Base-by-base conservation (phyloP, 2,329 filamentous ascomycete genomes). In the Sordariomycetes sp. region DNA sequence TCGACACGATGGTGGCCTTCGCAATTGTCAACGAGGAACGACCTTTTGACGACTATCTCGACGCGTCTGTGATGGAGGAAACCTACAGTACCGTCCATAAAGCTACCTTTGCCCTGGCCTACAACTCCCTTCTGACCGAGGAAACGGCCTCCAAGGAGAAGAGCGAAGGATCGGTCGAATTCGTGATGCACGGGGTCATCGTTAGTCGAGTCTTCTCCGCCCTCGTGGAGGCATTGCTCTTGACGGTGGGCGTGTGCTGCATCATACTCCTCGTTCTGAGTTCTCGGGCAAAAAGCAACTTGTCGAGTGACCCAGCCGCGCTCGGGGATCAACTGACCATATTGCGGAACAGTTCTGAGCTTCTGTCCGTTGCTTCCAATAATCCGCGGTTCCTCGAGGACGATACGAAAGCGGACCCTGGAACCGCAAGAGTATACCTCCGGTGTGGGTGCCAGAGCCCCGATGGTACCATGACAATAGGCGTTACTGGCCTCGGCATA, bases 1-100 rank as follows among this genome's bases (percentile, higher is more conserved):
- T 65, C 0, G 68, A 68, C 0, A 68, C 67, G 2, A 69, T 74
- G 70, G 66, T 70, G 0, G 71, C 70, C 0, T 72, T 67, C 53
- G 72, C 68, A 0, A 18, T 73, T 0, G 71, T 66, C 1, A 61
- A 62, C 0, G 57, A 61, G 0, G 59, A 67, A 4, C 14, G 57
- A 0, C 28, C 62, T 0, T 7, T 50, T 0, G 48, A 32, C 0
- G 62, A 64, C 1, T 68, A 68, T 16, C 14, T 43, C 0, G 51
- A 64, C 3, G 43, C 56, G 0, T 24, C 59, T 0, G 0, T 55
- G 1, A 25, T 73, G 0, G 32, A 59, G 0, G 8, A 63, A 0
- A 55, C 63, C 0, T 73, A 65, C 14, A 16, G 58, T 0, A 48
- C 59, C 0, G 68, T 68, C 0, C 71, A 72, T 25, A 61, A 66